Conservation (phyloP, 169 alveolate genomes). For the Plasmodium relictum region DNA sequence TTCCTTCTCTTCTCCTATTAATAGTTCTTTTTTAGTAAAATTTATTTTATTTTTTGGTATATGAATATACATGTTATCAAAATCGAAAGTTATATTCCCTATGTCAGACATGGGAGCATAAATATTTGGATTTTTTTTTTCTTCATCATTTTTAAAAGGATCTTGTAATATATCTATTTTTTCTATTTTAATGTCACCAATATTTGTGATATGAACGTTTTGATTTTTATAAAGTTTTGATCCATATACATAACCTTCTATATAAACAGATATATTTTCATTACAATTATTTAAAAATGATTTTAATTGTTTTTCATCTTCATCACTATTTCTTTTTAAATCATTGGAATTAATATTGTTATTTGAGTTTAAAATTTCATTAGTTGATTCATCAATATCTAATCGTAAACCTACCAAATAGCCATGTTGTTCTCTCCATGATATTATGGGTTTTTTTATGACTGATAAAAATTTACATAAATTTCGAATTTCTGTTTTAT, state of each 20-base stretch:
- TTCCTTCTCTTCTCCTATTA: neutral
- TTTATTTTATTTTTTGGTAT: slow-evolving; percentile 96
- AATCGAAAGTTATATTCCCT: slow-evolving; percentile 96
- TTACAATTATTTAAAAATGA: slow-evolving; percentile 47
- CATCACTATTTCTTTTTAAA: neutral
- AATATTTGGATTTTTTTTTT: slow-evolving; percentile 80
- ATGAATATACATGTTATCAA: slow-evolving; percentile 97
- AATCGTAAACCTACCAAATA: slow-evolving; percentile 95
- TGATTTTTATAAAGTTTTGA: slow-evolving; percentile 91
- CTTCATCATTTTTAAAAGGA: slow-evolving; percentile 91
- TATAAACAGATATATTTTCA: slow-evolving; percentile 86
- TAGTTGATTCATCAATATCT: slow-evolving; percentile 84
- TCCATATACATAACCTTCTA: slow-evolving; percentile 97
- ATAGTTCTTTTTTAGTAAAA: slow-evolving; percentile 86
- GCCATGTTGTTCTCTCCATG: slow-evolving; percentile 98
- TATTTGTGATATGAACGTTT: slow-evolving; percentile 93
- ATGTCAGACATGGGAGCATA: slow-evolving; percentile 99
- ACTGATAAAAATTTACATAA: slow-evolving; percentile 96
- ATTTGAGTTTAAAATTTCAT: no score
- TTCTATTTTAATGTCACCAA: slow-evolving; percentile 91
- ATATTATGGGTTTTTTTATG: slow-evolving; percentile 91
- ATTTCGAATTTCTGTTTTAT: slow-evolving; percentile 94
- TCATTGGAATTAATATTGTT: slow-evolving; percentile 19
- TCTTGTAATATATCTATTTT: slow-evolving; percentile 86
- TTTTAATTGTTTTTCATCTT: slow-evolving; percentile 63